Conservation (phyloP, 2,329 filamentous ascomycete species). For the Aspergillus ustus region DNA sequence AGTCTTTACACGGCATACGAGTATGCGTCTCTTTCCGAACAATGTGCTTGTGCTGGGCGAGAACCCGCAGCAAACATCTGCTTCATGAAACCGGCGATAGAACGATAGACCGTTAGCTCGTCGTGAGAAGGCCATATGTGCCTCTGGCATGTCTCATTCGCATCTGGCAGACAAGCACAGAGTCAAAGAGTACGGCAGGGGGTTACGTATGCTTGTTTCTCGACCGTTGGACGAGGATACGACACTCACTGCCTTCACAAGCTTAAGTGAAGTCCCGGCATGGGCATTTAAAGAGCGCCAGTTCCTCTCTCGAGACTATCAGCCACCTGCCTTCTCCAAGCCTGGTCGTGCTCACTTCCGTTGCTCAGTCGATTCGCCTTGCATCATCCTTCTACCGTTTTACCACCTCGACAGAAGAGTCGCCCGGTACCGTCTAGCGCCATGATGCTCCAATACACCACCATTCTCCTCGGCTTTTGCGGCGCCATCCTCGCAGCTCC, state of each 20-base stretch:
- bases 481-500: slow-evolving; percentile 17
- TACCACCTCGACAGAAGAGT: background rate
- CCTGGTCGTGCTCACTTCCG: background rate
- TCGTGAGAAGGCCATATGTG: background rate
- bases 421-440: background rate
- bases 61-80: slow-evolving; percentile 1
- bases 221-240: background rate
- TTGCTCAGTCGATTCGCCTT: background rate
- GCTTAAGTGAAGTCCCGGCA: background rate
- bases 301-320: background rate
- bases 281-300: background rate
- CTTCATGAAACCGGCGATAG: background rate
- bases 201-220: slow-evolving; percentile 5
- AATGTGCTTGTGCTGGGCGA: background rate
- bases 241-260: background rate
- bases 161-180: background rate
- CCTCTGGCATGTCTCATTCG: background rate
- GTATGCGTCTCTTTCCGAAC: background rate
- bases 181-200: background rate
- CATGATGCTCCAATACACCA: slow-evolving; percentile 18
- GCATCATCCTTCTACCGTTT: background rate
- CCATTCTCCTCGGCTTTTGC: slow-evolving; percentile 18
- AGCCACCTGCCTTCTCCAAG: background rate
- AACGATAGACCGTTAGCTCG: too few relatives aligned
- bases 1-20: slow-evolving; percentile 1